Evolutionary conservation across 139 green algal species (phyloP), one percentile per base, ranked within the genome.

Genomic region (Chlamydomonas sp.): DNA sequence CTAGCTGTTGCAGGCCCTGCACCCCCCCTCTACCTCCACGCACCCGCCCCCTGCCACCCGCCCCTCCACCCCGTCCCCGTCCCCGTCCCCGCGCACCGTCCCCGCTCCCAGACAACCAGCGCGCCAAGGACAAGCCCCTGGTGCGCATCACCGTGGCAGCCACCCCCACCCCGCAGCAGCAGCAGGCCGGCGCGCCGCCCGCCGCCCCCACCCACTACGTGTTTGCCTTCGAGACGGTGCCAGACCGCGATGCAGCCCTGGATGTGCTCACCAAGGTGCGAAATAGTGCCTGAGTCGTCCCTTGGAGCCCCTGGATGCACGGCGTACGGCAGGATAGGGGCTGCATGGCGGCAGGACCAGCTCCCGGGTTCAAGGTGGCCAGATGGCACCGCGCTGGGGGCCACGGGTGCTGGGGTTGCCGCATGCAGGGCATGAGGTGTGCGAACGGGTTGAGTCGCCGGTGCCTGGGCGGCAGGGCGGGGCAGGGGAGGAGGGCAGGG

Each of bases 181-280:
- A 12, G 68, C 58, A 9, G 49, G 16, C 66, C 5, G 64, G 64
- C 10, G 9, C 72, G 20, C n/a, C 18, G 74, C 49, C 77, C 57
- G 6, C 79, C 4, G 49, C 14, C 9, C 79, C 14, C 16, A 17
- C 66, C 66, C 79, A 85, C 81, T 68, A 87, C 73, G 72, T 80
- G 69, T 87, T 87, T 63, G 15, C 63, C 60, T 87, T 87, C 60
- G 82, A 87, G 71, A 87, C 71, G 31, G 71, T 87, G n/a, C 64
- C 82, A 4, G 82, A 87, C 71, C 60, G 82, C 14, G 82, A 87
- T 63, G 82, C 82, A 17, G 82, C 82, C 1, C 71, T 87, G 60
- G 82, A 87, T 31, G 71, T 79, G 9, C 62, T 87, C 17, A 87
- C 82, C n/a, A 87, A 87, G 82, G 82, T 80, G 67, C 0, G 79